Base-by-base conservation (phyloP, 345 rosid species). In the Aquilaria malaccensis region DNA sequence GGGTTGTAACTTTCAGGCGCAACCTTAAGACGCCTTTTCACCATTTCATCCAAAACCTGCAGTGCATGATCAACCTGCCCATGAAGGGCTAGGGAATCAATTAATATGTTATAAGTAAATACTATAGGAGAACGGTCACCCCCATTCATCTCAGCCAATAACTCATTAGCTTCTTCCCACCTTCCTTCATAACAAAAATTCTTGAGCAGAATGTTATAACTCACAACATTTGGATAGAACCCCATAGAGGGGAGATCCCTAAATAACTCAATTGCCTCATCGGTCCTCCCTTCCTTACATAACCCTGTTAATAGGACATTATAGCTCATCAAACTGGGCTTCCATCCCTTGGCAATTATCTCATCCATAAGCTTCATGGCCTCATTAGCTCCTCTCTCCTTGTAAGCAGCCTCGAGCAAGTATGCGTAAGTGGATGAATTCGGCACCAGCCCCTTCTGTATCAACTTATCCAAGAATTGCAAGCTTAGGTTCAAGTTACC, bases 221-320 rank as follows among this genome's bases (percentile, higher is more conserved):
- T 89, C 53, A 79, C 89, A 9, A 80, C 91, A 64, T 89, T 83
- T 0, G 94, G 85, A 60, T 60, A 50, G 52, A 89, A 93, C 13
- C 97, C 97, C 72, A 79, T 87, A 0, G 72, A 62, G n/a, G 96
- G 91, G 50, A 92, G 75, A 50, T 82, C 63, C 59, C 87, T 70
- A 57, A 93, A 85, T 56, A 89, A 59, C 54, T 30, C 70, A 70
- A 87, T 77, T 0, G 91, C 98, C 55, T 84, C 91, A 32, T 89
- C 81, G 2, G 81, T 78, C 56, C 88, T 76, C 31, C 89, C 98
- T 79, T 89, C 95, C 72, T 85, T 93, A 70, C 91, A 85, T 58
- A 81, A 69, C 46, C 97, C 98, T 50, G 91, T 87, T 61, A 89
- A 70, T 33, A 93, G 48, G 30, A 89, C 89, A 79, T 89, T 89